These are phyloP conservation scores for Prinsepia uniflora DNA, from an alignment of 306 rosid genomes.

Conservation along the genomic window DNA sequence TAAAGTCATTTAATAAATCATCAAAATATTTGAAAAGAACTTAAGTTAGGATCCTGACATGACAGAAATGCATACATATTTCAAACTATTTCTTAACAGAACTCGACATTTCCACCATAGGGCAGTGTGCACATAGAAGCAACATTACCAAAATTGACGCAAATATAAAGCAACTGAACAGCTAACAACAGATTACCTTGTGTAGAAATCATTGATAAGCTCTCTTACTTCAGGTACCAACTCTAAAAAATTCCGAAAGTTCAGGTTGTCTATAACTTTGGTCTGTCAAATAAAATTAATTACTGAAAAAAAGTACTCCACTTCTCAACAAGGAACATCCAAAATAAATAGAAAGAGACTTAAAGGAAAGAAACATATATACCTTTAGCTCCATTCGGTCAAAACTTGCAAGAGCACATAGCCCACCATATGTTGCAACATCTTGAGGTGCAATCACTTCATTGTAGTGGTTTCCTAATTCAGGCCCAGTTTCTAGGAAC, in stretches of 20 bases:
- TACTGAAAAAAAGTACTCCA: constrained; percentile 23
- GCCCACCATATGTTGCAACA: constrained; percentile 98
- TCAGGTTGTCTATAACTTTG: constrained; percentile 87
- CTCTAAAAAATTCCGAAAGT: constrained; percentile 89
- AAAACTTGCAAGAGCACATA: constrained; percentile 96
- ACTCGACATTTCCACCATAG: background rate
- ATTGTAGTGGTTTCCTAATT: constrained; percentile 71
- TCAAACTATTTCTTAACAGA: background rate
- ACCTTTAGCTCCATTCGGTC: constrained; percentile 93
- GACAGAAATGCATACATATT: background rate
- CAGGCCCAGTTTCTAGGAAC: constrained; percentile 86
- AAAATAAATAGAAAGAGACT: background rate
- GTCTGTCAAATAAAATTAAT: constrained; percentile 49
- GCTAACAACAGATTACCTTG: constrained; percentile 55
- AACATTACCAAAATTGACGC: background rate
- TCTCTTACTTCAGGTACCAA: constrained; percentile 95
- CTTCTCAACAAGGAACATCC: background rate
- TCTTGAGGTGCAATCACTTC: constrained; percentile 97
- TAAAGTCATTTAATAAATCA: background rate
- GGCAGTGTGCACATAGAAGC: background rate
- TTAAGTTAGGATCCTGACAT: background rate
- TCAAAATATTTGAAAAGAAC: background rate
- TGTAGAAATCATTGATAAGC: constrained; percentile 89
- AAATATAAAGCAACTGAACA: background rate
- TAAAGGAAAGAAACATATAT: constrained; percentile 25